A percentile compares a stretch with the other conserved stretches of the same genome.
These are phyloP conservation scores for Leishmania lainsoni DNA, from an alignment of 208 protist species.

Conservation along the genomic window DNA sequence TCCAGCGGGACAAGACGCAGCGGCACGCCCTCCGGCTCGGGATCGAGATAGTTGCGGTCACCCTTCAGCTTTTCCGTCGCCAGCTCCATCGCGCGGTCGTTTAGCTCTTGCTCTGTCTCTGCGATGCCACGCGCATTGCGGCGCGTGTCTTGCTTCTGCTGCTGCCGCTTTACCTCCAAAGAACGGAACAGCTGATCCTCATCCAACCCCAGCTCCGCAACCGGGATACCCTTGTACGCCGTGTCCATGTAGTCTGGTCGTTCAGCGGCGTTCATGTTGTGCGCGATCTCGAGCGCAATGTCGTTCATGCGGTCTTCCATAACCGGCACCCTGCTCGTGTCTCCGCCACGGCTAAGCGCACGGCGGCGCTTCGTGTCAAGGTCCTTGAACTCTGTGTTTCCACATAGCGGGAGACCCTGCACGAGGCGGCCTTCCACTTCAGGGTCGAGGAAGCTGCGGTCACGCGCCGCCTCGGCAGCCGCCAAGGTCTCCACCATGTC, in stretches of 20 bases:
- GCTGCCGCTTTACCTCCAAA: slow-evolving; percentile 64
- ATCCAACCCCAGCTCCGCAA: slow-evolving; percentile 65
- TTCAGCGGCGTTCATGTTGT: slow-evolving; percentile 66
- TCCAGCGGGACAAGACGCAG: slow-evolving; percentile 59
- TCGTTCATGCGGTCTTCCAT: slow-evolving; percentile 78
- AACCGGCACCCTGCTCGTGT: slow-evolving; percentile 42
- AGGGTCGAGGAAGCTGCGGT: slow-evolving; percentile 69
- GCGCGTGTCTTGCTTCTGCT: slow-evolving; percentile 64
- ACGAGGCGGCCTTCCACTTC: slow-evolving; percentile 62
- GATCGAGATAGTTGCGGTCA: slow-evolving; percentile 70
- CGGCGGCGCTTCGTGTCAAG: slow-evolving; percentile 66
- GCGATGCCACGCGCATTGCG: slow-evolving; percentile 55
- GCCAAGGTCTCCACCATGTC: slow-evolving; percentile 53
- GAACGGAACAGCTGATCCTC: slow-evolving; percentile 56
- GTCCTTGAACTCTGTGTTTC: slow-evolving; percentile 57
- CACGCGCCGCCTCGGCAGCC: slow-evolving; percentile 39
- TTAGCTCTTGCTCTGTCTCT: slow-evolving; percentile 59
- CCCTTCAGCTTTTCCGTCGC: slow-evolving; percentile 44
- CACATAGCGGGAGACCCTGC: slow-evolving; percentile 52
- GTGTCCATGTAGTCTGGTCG: slow-evolving; percentile 60
- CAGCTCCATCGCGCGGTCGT: slow-evolving; percentile 64
- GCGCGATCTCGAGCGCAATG: slow-evolving; percentile 65
- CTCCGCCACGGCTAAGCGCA: slow-evolving; percentile 34
- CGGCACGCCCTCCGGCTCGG: slow-evolving; percentile 65
- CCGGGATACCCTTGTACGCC: slow-evolving; percentile 59